phyloP scores from a whole-genome alignment of 441 rosid genomes.

The Omphalea diandra region DNA sequence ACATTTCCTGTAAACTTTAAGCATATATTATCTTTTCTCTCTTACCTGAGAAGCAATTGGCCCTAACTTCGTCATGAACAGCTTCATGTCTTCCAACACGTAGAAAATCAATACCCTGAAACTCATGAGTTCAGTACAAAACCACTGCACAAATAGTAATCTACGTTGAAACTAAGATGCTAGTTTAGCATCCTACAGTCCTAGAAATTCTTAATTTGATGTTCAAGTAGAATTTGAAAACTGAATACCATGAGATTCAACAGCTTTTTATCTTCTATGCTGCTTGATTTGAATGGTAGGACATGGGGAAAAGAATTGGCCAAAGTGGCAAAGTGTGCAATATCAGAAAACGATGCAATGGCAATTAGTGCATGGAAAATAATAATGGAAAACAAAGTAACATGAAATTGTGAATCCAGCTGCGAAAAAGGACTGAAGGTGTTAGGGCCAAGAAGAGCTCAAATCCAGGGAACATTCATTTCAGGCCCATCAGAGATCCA shows the following conservation, averaged over 20 bases:
- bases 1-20: slow-evolving; percentile 8
- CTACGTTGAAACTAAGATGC: slow-evolving; percentile 1
- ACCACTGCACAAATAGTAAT: slow-evolving; percentile 7
- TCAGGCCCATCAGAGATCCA: too few relatives aligned
- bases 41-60: slow-evolving; percentile 78
- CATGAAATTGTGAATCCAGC: slow-evolving; percentile 5
- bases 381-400: too few relatives aligned
- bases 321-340: too few relatives aligned
- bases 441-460: background rate
- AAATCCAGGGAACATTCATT: too few relatives aligned
- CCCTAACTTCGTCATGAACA: slow-evolving; percentile 78
- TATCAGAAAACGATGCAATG: too few relatives aligned
- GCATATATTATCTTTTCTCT: slow-evolving; percentile 17
- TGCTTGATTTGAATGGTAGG: background rate
- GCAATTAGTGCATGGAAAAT: background rate
- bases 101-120: slow-evolving; percentile 80
- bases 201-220: background rate
- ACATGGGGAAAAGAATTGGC: background rate
- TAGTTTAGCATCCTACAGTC: slow-evolving; percentile 2
- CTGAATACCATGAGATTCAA: background rate
- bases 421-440: background rate
- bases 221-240: background rate
- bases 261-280: background rate
- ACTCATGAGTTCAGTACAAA: slow-evolving; percentile 20
- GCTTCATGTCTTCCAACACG: slow-evolving; percentile 92